These are phyloP conservation scores for Hortaea sp. DNA, from an alignment of 2,329 filamentous ascomycete species.

Conservation along the genomic window DNA sequence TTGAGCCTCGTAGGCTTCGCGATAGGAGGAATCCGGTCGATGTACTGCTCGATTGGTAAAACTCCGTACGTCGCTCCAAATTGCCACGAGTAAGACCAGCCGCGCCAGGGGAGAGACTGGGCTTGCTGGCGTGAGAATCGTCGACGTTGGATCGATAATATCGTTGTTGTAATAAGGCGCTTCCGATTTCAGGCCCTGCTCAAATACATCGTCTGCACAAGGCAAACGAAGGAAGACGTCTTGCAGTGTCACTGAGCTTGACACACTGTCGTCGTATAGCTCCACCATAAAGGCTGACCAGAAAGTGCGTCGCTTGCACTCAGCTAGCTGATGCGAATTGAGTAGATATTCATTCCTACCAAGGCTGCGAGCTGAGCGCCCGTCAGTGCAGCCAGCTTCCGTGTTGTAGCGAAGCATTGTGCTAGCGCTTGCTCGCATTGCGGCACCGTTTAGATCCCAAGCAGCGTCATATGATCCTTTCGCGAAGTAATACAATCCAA, in stretches of 20 bases:
- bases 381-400: conserved; percentile 38
- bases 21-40: conserved; percentile 33
- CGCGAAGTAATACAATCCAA: conserved; percentile 57
- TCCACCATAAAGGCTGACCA: conserved; percentile 65
- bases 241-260: conserved; percentile 49
- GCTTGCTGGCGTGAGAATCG: conserved; percentile 28
- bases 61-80: conserved; percentile 56
- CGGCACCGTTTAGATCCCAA: conserved; percentile 54
- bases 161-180: conserved; percentile 52
- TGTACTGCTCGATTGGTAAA: conserved; percentile 47
- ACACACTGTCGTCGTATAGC: conserved; percentile 45
- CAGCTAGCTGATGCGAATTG: conserved; percentile 38
- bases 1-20: conserved; percentile 39
- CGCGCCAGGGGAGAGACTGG: conserved; percentile 46
- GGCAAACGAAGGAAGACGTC: conserved; percentile 60
- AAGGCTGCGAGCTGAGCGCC: background rate
- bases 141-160: conserved; percentile 29
- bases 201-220: conserved; percentile 50
- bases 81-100: conserved; percentile 51
- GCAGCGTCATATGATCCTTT: conserved; percentile 49
- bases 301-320: conserved; percentile 60
- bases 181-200: conserved; percentile 47
- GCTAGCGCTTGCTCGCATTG: conserved; percentile 49
- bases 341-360: conserved; percentile 15
- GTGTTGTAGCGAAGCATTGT: conserved; percentile 49